phyloP scores from a whole-genome alignment of 2,329 filamentous ascomycete genomes.

The Madurella fahalii region DNA sequence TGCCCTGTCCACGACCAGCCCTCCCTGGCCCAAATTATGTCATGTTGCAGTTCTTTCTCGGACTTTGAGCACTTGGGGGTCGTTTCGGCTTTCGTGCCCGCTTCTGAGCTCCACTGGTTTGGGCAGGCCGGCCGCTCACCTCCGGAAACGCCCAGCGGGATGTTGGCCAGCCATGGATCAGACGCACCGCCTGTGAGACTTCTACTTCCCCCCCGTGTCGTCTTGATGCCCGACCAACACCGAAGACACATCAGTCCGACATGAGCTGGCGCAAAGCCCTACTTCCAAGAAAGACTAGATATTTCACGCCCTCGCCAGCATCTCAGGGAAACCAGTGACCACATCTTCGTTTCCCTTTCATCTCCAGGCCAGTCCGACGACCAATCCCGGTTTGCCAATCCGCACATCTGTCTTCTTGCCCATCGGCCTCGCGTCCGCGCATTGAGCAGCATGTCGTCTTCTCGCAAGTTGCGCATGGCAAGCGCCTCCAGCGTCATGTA shows the following conservation, averaged over 20 bases:
- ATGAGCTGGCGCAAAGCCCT: slow-evolving; percentile 23
- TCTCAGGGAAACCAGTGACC: slow-evolving; percentile 12
- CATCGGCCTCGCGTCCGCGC: background rate
- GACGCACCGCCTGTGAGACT: slow-evolving; percentile 16
- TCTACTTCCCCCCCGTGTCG: slow-evolving; percentile 5
- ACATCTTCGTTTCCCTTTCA: slow-evolving; percentile 10
- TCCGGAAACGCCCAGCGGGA: slow-evolving; percentile 9
- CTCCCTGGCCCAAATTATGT: slow-evolving; percentile 19
- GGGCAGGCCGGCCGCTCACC: slow-evolving; percentile 15
- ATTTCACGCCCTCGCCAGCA: slow-evolving; percentile 7
- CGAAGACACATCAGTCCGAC: slow-evolving; percentile 20
- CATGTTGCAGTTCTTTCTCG: slow-evolving; percentile 17
- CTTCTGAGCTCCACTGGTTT: slow-evolving; percentile 16
- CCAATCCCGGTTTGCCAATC: background rate
- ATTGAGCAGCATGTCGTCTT: slow-evolving; percentile 28
- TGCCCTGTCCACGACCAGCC: slow-evolving; percentile 9
- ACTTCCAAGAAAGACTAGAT: slow-evolving; percentile 11
- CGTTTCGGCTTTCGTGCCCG: slow-evolving; percentile 8
- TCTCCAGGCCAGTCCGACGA: background rate
- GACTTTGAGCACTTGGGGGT: background rate
- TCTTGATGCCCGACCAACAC: slow-evolving; percentile 27
- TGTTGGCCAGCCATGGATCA: slow-evolving; percentile 18
- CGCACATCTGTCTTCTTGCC: background rate
- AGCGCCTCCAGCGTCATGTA: slow-evolving; percentile 50
- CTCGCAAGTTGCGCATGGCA: slow-evolving; percentile 43